Conservation (phyloP, 768 basidiomycete species). For the Boletus pseudo-olivaceus region DNA sequence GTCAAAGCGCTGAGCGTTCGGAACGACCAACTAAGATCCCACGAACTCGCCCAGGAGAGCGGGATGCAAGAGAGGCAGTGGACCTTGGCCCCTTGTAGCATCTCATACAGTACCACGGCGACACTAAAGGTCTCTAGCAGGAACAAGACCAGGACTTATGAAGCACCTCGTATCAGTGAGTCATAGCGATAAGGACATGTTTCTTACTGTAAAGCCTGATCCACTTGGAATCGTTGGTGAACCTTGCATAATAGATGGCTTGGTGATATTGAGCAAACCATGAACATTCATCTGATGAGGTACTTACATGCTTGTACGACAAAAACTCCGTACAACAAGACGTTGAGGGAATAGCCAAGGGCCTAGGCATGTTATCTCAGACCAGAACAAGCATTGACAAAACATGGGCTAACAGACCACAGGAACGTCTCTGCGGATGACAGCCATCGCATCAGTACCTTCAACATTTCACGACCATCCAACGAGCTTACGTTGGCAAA, state of each 20-base stretch:
- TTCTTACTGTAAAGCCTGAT: not conserved
- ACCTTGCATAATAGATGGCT: not conserved
- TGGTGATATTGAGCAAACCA: not conserved
- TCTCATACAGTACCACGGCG: not conserved
- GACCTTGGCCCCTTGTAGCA: not conserved
- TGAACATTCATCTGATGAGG: too few species aligned
- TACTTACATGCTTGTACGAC: not conserved
- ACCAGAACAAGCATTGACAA: not conserved
- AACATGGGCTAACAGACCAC: not conserved
- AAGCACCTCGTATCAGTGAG: not conserved
- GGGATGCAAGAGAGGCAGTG: not conserved
- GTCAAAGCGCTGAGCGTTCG: not conserved
- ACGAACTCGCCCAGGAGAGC: not conserved
- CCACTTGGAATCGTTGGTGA: not conserved
- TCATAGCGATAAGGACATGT: not conserved
- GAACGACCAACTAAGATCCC: not conserved
- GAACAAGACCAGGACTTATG: not conserved
- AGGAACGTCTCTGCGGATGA: not conserved
- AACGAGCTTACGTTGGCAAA: not conserved
- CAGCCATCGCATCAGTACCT: not conserved
- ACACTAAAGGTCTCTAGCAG: not conserved
- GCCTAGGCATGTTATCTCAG: too few species aligned
- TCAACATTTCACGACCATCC: not conserved
- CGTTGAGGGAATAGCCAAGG: not conserved
- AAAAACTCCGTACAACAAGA: not conserved